Conservation (phyloP, 257 asterid genomes). For the Anisodus acutangulus region DNA sequence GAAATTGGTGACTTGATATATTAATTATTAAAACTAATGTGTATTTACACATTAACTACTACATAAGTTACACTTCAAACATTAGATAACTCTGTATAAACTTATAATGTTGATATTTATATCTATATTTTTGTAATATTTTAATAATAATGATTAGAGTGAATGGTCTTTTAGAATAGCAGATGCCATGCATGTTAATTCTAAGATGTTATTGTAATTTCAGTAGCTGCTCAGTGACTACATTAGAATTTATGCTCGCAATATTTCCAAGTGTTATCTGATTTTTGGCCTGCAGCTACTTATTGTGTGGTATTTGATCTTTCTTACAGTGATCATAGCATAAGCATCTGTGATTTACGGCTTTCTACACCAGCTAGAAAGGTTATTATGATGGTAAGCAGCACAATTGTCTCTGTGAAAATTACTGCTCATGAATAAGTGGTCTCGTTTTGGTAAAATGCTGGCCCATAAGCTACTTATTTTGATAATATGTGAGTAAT, state of each 20-base stretch:
- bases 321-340: conserved; percentile 86
- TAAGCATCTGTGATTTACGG: conserved; percentile 79
- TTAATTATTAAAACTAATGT: too few species aligned
- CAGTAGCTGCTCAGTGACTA: not conserved
- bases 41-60: too few species aligned
- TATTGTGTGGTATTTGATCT: conserved; percentile 22
- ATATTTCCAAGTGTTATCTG: not conserved
- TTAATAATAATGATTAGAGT: too few species aligned
- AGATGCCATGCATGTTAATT: conserved; percentile 9
- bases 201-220: not conserved
- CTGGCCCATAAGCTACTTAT: conserved; percentile 8
- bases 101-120: too few species aligned
- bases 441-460: conserved; percentile 10
- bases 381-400: conserved; percentile 74
- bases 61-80: too few species aligned
- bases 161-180: conserved; percentile 4
- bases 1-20: too few species aligned
- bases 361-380: conserved; percentile 77
- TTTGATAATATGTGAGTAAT: conserved; percentile 22
- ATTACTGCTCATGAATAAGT: not conserved
- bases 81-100: too few species aligned
- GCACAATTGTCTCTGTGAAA: not conserved
- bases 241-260: not conserved
- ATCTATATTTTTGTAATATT: too few species aligned
- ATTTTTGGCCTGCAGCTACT: conserved; percentile 23